A percentile compares a stretch with the other conserved stretches of the same genome.
Evolutionary conservation across 768 basidiomycete genomes (phyloP).

Genomic region (Tylopilus subfusipes): DNA sequence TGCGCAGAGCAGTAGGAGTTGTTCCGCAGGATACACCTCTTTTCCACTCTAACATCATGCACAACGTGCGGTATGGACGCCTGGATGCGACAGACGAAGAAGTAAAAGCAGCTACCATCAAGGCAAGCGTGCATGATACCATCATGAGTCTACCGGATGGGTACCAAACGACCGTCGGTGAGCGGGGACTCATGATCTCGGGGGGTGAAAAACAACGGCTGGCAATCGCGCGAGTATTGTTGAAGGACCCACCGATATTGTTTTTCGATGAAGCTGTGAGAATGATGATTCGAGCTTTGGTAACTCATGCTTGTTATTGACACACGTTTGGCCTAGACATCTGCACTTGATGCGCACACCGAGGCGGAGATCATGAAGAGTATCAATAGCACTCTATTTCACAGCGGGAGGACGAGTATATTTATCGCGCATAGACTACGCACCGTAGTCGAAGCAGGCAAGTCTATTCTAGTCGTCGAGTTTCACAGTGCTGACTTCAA

Average conservation of each 20-base stretch:
- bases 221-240: slow-evolving; percentile 86
- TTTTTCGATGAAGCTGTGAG: slow-evolving; percentile 98
- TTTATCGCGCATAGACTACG: slow-evolving; percentile 94
- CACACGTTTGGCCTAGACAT: slow-evolving; percentile 55
- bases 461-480: slow-evolving; percentile 19
- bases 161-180: slow-evolving; percentile 90
- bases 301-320: slow-evolving; percentile 3
- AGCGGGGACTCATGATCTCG: slow-evolving; percentile 96
- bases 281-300: slow-evolving; percentile 8
- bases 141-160: slow-evolving; percentile 79
- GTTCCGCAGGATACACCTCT: slow-evolving; percentile 98
- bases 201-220: slow-evolving; percentile 98
- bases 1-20: slow-evolving; percentile 80
- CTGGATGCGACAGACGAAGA: slow-evolving; percentile 87
- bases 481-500: not conserved
- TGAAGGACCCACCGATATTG: slow-evolving; percentile 93
- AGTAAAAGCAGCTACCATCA: slow-evolving; percentile 75
- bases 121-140: slow-evolving; percentile 84
- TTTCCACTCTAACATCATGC: slow-evolving; percentile 93
- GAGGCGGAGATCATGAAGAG: slow-evolving; percentile 95
- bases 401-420: slow-evolving; percentile 84
- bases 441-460: slow-evolving; percentile 88
- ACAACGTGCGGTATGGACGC: slow-evolving; percentile 92
- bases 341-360: slow-evolving; percentile 91
- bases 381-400: slow-evolving; percentile 74